Evolutionary conservation across 78 protist species (phyloP).

Genomic region (Planoprotostelium fungivorum): DNA sequence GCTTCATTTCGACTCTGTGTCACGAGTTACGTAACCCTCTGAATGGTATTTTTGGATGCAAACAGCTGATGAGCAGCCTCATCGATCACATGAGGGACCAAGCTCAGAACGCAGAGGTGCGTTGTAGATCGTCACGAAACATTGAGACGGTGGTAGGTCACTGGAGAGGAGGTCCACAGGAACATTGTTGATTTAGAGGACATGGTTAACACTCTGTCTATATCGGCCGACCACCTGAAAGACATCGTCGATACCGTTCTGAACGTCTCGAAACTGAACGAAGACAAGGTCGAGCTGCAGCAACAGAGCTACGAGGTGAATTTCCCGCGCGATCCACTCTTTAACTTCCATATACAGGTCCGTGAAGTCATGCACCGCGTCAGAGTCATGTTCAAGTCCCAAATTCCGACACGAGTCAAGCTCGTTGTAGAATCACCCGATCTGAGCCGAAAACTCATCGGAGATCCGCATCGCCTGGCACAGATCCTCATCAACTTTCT

Average conservation of each 20-base stretch:
- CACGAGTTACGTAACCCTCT: background rate
- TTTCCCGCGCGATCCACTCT: background rate
- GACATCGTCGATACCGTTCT: background rate
- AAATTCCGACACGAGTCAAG: background rate
- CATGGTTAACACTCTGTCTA: background rate
- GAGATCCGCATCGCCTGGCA: background rate
- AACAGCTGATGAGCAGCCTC: background rate
- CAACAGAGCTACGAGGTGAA: background rate
- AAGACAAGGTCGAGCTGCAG: background rate
- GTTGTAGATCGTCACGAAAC: background rate
- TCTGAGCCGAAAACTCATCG: background rate
- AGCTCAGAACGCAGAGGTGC: background rate
- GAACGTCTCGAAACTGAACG: background rate
- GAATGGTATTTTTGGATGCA: background rate
- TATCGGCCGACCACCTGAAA: background rate
- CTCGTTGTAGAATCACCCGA: background rate
- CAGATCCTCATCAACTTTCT: slow-evolving; percentile 10
- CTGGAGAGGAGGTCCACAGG: background rate
- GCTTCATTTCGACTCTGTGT: background rate
- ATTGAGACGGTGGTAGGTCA: background rate
- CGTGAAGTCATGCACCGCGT: background rate
- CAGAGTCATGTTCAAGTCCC: background rate
- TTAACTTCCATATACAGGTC: background rate
- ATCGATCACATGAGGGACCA: background rate
- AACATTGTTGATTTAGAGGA: background rate